Evolutionary conservation across 2,329 filamentous ascomycete genomes (phyloP).

Genomic region (Ascochyta pisi): DNA sequence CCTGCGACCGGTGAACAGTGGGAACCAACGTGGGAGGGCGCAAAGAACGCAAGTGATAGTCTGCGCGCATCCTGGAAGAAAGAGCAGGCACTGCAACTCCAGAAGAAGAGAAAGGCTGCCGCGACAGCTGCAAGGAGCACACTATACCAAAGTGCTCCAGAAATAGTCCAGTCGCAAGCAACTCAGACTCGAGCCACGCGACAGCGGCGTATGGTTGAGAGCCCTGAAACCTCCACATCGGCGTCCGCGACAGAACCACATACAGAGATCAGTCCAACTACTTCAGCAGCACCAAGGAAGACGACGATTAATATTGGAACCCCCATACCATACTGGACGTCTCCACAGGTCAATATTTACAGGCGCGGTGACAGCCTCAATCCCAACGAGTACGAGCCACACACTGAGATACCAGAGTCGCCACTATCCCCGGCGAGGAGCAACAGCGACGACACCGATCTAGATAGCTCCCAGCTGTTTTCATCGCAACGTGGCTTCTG

Average conservation of each 20-base stretch:
- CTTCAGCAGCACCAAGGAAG: background rate
- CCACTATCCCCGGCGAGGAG: background rate
- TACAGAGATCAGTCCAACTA: background rate
- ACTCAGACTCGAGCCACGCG: background rate
- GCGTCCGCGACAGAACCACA: background rate
- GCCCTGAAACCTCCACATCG: background rate
- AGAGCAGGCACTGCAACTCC: slow-evolving; percentile 15
- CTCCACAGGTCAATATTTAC: slow-evolving; percentile 2
- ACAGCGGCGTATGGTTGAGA: slow-evolving; percentile 1
- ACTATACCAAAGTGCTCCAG: background rate
- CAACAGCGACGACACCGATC: slow-evolving; percentile 16
- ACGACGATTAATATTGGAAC: background rate
- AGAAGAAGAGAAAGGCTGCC: background rate
- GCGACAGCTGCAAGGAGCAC: background rate
- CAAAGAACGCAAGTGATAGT: slow-evolving; percentile 41
- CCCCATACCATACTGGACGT: background rate
- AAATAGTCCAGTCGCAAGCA: slow-evolving; percentile 1
- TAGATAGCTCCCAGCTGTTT: slow-evolving; percentile 29
- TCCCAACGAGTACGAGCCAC: background rate
- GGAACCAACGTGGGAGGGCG: slow-evolving; percentile 60
- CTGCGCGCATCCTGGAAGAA: slow-evolving; percentile 42
- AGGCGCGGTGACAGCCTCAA: slow-evolving; percentile 6
- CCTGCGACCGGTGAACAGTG: slow-evolving; percentile 57
- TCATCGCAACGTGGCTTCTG: slow-evolving; percentile 17
- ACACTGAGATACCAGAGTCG: slow-evolving; percentile 12